Base-by-base conservation (phyloP, 2,329 filamentous ascomycete species). In the Fusarium guadeloupense region DNA sequence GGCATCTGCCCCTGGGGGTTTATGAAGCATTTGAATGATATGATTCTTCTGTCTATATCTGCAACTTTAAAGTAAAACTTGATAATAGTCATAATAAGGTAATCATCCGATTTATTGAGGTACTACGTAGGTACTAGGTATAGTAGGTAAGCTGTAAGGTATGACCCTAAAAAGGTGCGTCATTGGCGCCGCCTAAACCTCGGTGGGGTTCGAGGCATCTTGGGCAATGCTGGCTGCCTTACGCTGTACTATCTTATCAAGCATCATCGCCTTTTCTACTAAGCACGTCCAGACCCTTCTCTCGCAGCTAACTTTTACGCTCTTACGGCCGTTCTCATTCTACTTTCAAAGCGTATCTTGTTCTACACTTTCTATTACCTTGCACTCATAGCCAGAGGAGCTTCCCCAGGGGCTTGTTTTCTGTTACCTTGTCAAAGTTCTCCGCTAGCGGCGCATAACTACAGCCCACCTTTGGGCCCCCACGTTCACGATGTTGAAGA, bases 401-500 rank as follows among this genome's bases (percentile, higher is more conserved):
- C 21, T 23, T 31, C 13, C n/a, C 26, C 25, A 16, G 30, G 17
- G 41, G n/a, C 35, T 16, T 28, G 16, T 7, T 17, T 21, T 23
- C 9, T 19, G 7, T 28, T 20, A 8, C 30, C 19, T 25, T 21
- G 30, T 53, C n/a, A 14, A 33, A 17, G 31, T 16, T 34, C 26
- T 45, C 28, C 31, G 43, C 39, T 33, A 26, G 37, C 31, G 58
- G 42, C 54, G 48, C 51, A 56, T 40, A 51, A 59, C 25, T 40
- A 59, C 50, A 70, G 53, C 64, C 68, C 64, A 66, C 59, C 53
- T 57, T 54, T 52, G 49, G 64, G 56, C 56, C 62, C 63, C 61
- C 60, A 54, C 65, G 49, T 54, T 37, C 42, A 93, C 82, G 74
- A 98, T 98, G 95, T 85, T 97, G 84, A 98, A 98, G 83, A 97